These are phyloP conservation scores for Nicotiana benthamiana DNA, from an alignment of 257 asterid genomes.

Conservation along the genomic window DNA sequence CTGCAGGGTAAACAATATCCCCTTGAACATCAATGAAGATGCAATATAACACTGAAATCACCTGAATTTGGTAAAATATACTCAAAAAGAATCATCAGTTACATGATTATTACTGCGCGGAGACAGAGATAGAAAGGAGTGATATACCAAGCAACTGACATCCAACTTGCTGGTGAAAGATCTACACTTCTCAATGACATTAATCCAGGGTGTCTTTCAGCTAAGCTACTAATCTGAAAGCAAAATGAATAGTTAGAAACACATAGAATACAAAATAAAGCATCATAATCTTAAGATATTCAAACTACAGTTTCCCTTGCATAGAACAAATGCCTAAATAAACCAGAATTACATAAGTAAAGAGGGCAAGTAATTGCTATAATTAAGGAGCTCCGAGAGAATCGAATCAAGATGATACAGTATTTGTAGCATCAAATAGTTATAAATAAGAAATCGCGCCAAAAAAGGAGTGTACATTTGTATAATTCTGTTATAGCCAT, in stretches of 20 bases:
- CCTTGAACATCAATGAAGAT: neutral
- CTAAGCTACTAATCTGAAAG: constrained; percentile 32
- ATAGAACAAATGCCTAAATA: neutral
- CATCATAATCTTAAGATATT: neutral
- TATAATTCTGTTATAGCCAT: neutral
- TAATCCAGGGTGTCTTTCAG: constrained; percentile 34
- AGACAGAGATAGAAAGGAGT: neutral
- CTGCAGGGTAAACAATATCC: neutral
- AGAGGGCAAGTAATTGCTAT: neutral
- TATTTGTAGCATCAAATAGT: neutral
- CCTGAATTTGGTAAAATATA: neutral
- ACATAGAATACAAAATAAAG: neutral
- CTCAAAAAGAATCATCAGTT: neutral
- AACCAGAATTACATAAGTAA: neutral
- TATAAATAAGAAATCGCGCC: neutral
- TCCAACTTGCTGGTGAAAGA: constrained; percentile 52
- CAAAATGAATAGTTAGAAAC: constrained; percentile 1
- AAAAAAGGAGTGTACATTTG: neutral
- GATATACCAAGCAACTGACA: constrained; percentile 45
- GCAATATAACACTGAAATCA: neutral
- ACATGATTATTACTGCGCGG: neutral
- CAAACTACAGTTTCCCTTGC: neutral
- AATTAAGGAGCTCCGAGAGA: neutral
- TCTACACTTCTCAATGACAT: constrained; percentile 48
- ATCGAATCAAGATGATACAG: neutral